Evolutionary conservation across 805 yeast species (phyloP).

Genomic region (Candida chauliodis): DNA sequence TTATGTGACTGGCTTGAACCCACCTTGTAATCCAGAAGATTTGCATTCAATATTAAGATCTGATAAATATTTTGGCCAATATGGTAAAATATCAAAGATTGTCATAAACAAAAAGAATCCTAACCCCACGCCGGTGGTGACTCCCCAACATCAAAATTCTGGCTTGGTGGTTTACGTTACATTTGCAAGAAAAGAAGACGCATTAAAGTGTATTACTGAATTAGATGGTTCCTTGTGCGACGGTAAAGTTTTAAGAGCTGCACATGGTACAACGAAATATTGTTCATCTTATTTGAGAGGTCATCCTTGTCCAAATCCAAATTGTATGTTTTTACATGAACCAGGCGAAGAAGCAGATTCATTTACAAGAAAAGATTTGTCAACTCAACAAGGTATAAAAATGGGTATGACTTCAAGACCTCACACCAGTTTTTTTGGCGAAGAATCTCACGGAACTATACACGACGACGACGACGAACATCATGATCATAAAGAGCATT

Average conservation of each 20-base stretch:
- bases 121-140: slow-evolving; percentile 27
- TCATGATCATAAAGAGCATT: slow-evolving; percentile 29
- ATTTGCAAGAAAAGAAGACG: slow-evolving; percentile 89
- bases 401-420: slow-evolving; percentile 37
- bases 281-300: slow-evolving; percentile 96
- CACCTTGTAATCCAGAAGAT: slow-evolving; percentile 78
- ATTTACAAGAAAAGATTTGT: slow-evolving; percentile 82
- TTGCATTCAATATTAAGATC: slow-evolving; percentile 77
- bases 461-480: slow-evolving; percentile 16
- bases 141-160: slow-evolving; percentile 49
- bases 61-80: slow-evolving; percentile 96
- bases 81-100: slow-evolving; percentile 90
- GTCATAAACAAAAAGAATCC: slow-evolving; percentile 82
- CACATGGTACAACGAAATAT: slow-evolving; percentile 97
- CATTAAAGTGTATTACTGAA: slow-evolving; percentile 86
- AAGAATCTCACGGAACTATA: slow-evolving; percentile 6
- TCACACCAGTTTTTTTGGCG: slow-evolving; percentile 7
- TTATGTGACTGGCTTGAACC: slow-evolving; percentile 92
- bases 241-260: slow-evolving; percentile 86
- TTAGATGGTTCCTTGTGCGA: slow-evolving; percentile 92
- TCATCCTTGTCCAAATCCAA: slow-evolving; percentile 95
- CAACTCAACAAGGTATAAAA: slow-evolving; percentile 68
- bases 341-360: slow-evolving; percentile 99
- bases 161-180: slow-evolving; percentile 97
- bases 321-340: slow-evolving; percentile 98